A percentile compares a stretch with the other conserved stretches of the same genome.
These are phyloP conservation scores for Collybia sordida DNA, from an alignment of 768 basidiomycete species.

Conservation along the genomic window DNA sequence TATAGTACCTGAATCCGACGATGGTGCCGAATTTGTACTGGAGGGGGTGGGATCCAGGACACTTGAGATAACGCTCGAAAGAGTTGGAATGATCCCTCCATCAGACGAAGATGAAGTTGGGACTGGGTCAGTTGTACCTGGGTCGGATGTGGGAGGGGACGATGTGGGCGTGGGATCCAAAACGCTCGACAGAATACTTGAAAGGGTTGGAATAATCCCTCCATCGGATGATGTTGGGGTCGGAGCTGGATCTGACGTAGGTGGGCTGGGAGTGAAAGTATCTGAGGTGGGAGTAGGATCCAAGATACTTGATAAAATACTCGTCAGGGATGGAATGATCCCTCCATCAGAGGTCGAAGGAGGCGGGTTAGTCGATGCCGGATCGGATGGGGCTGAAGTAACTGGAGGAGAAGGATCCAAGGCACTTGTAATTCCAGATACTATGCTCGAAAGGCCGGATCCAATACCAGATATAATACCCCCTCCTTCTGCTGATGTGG, in stretches of 20 bases:
- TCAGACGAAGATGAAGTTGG: neutral
- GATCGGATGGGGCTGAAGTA: neutral
- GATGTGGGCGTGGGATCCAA: slow-evolving; percentile 2
- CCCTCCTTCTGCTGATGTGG: neutral
- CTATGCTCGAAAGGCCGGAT: neutral
- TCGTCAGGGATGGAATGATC: neutral
- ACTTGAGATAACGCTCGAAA: neutral
- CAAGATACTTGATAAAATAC: slow-evolving; percentile 8
- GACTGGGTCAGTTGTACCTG: neutral
- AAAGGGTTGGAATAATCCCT: neutral
- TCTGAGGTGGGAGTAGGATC: neutral
- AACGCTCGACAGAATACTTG: slow-evolving; percentile 5
- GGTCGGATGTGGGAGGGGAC: slow-evolving; percentile 2
- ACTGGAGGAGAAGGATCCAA: neutral
- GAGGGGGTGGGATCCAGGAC: neutral
- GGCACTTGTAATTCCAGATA: neutral
- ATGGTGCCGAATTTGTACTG: neutral
- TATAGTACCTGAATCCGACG: slow-evolving; percentile 1
- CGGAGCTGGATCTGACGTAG: slow-evolving; percentile 1
- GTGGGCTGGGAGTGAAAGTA: neutral
- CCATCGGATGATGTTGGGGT: slow-evolving; percentile 3
- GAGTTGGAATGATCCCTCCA: neutral
- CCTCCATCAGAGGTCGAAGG: slow-evolving; percentile 4
- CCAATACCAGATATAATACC: no score
- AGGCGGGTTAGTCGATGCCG: neutral